phyloP scores from a whole-genome alignment of 768 basidiomycete genomes.

The Lactifluus subvellereus region DNA sequence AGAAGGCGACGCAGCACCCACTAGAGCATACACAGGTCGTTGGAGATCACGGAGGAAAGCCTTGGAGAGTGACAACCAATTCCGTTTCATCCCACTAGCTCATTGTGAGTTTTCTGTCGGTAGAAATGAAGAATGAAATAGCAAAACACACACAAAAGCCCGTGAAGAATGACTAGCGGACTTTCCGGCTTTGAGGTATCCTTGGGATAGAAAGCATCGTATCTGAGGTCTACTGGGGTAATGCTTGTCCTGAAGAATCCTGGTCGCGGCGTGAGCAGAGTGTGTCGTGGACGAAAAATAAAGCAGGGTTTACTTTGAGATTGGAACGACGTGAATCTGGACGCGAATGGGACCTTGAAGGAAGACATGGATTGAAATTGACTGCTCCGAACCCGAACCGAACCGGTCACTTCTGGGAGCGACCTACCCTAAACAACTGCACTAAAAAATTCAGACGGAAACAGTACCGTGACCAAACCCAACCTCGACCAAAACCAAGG shows the following conservation, averaged over 20 bases:
- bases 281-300: not conserved
- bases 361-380: not conserved
- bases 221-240: constrained; percentile 29
- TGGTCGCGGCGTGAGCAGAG: not conserved
- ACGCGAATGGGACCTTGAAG: not conserved
- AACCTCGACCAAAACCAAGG: not conserved
- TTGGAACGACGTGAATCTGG: not conserved
- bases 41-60: constrained; percentile 59
- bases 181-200: constrained; percentile 29
- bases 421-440: constrained; percentile 24
- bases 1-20: constrained; percentile 29
- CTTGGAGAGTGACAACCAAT: constrained; percentile 80
- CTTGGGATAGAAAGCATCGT: constrained; percentile 29
- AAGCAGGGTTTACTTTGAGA: not conserved
- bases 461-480: too few relatives aligned
- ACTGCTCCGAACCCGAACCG: not conserved
- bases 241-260: constrained; percentile 17
- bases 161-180: constrained; percentile 56
- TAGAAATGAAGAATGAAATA: not conserved
- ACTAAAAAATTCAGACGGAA: not conserved
- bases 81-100: constrained; percentile 77
- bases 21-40: constrained; percentile 70
- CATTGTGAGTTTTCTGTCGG: not conserved
- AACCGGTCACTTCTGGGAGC: not conserved
- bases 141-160: constrained; percentile 47